Evolutionary conservation across 2,329 filamentous ascomycete species (phyloP).

Genomic region (Trichophaea hybrida): DNA sequence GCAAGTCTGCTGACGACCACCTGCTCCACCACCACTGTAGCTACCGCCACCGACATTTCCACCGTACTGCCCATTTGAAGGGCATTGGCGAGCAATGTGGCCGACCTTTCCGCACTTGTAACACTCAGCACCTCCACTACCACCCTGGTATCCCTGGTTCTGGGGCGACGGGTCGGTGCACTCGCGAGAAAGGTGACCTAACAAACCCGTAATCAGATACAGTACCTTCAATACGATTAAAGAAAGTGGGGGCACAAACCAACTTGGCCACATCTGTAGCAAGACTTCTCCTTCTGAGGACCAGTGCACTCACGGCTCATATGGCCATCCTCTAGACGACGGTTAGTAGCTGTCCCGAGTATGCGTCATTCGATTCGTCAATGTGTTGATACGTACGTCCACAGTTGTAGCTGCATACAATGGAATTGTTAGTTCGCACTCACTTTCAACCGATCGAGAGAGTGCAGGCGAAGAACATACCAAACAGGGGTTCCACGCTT

Average conservation of each 20-base stretch:
- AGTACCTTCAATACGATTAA: not conserved
- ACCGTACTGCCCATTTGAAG: constrained; percentile 37
- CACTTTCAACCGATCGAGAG: not conserved
- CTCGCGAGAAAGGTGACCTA: constrained; percentile 85
- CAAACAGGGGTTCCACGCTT: constrained; percentile 71
- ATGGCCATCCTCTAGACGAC: constrained; percentile 47
- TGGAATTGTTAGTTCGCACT: constrained; percentile 15
- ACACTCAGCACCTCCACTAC: constrained; percentile 52
- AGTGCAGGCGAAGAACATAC: constrained; percentile 37
- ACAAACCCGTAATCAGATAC: constrained; percentile 18
- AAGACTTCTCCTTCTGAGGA: constrained; percentile 74
- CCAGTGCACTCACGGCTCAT: constrained; percentile 85
- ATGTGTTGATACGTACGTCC: constrained; percentile 43
- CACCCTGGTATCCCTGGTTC: constrained; percentile 34
- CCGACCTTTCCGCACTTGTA: constrained; percentile 97
- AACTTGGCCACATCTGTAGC: constrained; percentile 60
- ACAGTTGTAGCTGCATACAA: constrained; percentile 56
- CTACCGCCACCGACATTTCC: constrained; percentile 32
- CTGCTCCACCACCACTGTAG: constrained; percentile 36
- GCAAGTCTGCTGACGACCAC: constrained; percentile 60
- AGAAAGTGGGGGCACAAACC: constrained; percentile 14
- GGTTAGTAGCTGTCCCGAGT: constrained; percentile 7
- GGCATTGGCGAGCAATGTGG: constrained; percentile 87
- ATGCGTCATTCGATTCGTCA: constrained; percentile 3
- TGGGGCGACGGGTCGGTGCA: constrained; percentile 40